Evolutionary conservation across 352 stramenopile species (phyloP).

Genomic region (Globisporangium yorkense): DNA sequence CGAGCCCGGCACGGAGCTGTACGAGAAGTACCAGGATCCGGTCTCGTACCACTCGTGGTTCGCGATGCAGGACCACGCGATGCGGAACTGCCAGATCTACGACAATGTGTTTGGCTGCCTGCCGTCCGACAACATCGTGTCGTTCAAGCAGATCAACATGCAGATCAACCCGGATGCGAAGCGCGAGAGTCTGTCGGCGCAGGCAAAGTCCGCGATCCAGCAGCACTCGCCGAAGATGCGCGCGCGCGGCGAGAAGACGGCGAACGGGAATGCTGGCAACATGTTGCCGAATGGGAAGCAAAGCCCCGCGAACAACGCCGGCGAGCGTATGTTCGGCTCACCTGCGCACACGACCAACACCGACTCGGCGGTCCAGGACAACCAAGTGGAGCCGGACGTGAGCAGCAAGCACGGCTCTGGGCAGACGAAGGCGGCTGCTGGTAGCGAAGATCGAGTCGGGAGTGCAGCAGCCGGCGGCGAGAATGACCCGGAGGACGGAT

Average conservation of each 20-base stretch:
- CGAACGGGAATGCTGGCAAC: not conserved
- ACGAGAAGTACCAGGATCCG: constrained; percentile 58
- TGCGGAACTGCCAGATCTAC: constrained; percentile 80
- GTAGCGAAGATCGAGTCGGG: not conserved
- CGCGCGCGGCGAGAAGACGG: constrained; percentile 4
- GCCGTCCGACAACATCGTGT: constrained; percentile 66
- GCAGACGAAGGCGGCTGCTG: not conserved
- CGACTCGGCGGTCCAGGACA: constrained; percentile 8
- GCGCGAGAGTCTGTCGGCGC: constrained; percentile 12
- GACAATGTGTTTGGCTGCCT: constrained; percentile 78
- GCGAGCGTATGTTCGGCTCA: constrained; percentile 7
- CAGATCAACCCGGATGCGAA: constrained; percentile 24
- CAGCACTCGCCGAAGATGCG: constrained; percentile 10
- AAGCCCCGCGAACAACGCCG: not conserved
- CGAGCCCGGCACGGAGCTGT: constrained; percentile 30
- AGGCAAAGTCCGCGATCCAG: constrained; percentile 5
- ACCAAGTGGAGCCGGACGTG: constrained; percentile 9
- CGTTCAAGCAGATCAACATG: constrained; percentile 64
- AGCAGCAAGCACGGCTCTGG: not conserved
- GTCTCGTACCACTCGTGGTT: constrained; percentile 66
- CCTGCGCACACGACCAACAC: not conserved
- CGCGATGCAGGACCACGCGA: constrained; percentile 80
- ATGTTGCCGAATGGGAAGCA: not conserved
- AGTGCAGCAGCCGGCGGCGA: not conserved
- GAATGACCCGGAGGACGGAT: not conserved